Percentiles rank a stretch among this genome's conserved stretches.
phyloP scores from a whole-genome alignment of 2,329 filamentous ascomycete genomes.

The Xylaria polymorpha region DNA sequence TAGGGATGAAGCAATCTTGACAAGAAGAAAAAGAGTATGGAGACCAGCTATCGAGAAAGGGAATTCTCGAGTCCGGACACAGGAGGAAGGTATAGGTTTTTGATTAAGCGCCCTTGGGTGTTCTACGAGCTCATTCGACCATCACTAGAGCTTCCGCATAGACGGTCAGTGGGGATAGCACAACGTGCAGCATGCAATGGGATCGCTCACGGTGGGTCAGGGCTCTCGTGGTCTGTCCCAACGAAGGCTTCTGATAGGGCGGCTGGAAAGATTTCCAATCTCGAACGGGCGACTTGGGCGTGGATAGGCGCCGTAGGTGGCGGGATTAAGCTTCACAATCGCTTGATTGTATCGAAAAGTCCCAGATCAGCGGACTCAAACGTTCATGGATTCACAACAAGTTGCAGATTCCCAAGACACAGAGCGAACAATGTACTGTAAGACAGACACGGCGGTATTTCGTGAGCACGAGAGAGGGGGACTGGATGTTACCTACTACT shows the following conservation, averaged over 20 bases:
- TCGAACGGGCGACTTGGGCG: constrained; percentile 55
- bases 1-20: constrained; percentile 53
- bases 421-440: not conserved
- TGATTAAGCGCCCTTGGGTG: constrained; percentile 59
- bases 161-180: constrained; percentile 53
- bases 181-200: constrained; percentile 53
- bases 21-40: constrained; percentile 53
- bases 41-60: constrained; percentile 68
- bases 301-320: constrained; percentile 60
- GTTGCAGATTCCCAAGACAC: constrained; percentile 38
- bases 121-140: constrained; percentile 51
- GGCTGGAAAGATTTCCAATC: constrained; percentile 51
- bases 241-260: constrained; percentile 58
- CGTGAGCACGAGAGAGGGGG: constrained; percentile 12
- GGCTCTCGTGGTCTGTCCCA: constrained; percentile 53
- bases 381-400: constrained; percentile 27
- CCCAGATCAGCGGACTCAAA: constrained; percentile 40
- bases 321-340: constrained; percentile 51
- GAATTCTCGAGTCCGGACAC: constrained; percentile 50
- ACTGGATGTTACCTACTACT: not conserved
- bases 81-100: constrained; percentile 64
- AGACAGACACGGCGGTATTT: constrained; percentile 17
- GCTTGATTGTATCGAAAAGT: constrained; percentile 44
- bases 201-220: constrained; percentile 54
- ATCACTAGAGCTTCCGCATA: constrained; percentile 52